Base-by-base conservation (phyloP, 2,329 filamentous ascomycete species). In the Aspergillus intermedius region DNA sequence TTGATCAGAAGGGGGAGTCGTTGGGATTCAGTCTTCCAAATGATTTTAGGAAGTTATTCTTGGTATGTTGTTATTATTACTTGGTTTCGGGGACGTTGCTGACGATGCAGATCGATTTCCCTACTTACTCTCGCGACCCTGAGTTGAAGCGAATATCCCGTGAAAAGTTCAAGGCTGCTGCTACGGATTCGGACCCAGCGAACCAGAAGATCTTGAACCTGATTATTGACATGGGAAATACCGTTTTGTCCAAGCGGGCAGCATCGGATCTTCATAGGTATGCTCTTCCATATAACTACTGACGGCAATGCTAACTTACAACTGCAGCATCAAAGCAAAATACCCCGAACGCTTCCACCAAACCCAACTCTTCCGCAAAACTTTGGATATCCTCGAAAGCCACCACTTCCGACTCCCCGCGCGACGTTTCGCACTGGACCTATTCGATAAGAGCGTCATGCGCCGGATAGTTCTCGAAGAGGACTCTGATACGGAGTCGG, bases 361-460 rank as follows among this genome's bases (percentile, higher is more conserved):
- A 60, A 81, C 85, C 4, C 76, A 78, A 4, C 79, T 98, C 39
- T 97, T 97, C 73, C 84, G 84, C 57, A 88, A 90, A 62, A 84
- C 93, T 42, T 84, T 98, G 75, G 80, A 82, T 7, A 77, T 97
- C 44, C 77, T 98, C 50, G 90, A 96, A 67, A 84, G 82, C 57
- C 91, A 95, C 60, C 89, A 94, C 64, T 97, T 93, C 69, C 82
- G 90, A 19, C 78, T 98, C 2, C 86, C 85, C 1, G 87, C 94
- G 23, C 86, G 91, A 53, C 84, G 91, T 42, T 91, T 95, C 70
- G 87, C 95, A 32, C 84, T 97, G 51, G 93, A 97, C 64, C 73
- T 98, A 19, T 98, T 98, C 61, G 91, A 97, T 62, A 93, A 91
- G 70, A 84, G 81, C 50, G 88, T 97, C 40, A 77, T 97, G 70